Percentiles rank a stretch among this genome's conserved stretches.
phyloP scores from a whole-genome alignment of 805 yeast species.

The Candida wancherniae region DNA sequence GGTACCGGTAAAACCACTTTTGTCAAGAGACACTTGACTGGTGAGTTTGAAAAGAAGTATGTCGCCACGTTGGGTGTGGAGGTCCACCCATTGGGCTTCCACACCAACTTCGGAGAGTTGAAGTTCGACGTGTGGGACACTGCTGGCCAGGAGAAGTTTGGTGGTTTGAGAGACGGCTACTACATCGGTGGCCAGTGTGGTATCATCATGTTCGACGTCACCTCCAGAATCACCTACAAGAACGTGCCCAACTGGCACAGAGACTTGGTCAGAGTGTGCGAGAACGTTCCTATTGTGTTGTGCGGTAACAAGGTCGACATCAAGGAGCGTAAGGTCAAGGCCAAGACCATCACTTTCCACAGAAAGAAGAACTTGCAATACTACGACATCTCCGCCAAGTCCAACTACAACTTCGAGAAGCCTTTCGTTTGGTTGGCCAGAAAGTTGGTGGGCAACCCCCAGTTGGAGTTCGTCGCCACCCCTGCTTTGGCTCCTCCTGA shows the following conservation, averaged over 20 bases:
- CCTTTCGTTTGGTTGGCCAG: conserved; percentile 99
- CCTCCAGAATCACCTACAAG: conserved; percentile 98
- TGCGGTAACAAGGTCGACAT: conserved; percentile 99
- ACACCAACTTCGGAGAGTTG: conserved; percentile 97
- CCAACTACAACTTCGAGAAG: conserved; percentile 98
- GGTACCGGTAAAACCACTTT: conserved; percentile 99
- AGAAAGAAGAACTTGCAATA: conserved; percentile 99
- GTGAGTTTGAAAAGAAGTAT: conserved; percentile 98
- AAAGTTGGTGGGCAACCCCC: conserved; percentile 97
- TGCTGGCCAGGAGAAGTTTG: conserved; percentile 99
- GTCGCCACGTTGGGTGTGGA: conserved; percentile 99
- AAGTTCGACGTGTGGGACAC: conserved; percentile 99
- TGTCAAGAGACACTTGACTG: conserved; percentile 98
- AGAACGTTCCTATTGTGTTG: conserved; percentile 97
- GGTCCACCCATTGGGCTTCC: conserved; percentile 97
- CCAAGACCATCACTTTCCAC: conserved; percentile 99
- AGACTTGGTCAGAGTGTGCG: conserved; percentile 99
- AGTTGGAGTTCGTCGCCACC: conserved; percentile 96
- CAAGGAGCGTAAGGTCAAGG: conserved; percentile 99
- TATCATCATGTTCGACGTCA: conserved; percentile 99
- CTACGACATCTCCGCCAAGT: conserved; percentile 99
- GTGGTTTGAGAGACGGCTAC: conserved; percentile 99
- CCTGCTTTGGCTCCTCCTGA: conserved; percentile 99
- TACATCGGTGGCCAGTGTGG: conserved; percentile 99
- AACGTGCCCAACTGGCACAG: conserved; percentile 99